Conservation (phyloP, 1,139 yeast genomes). For the Kodamaea anthophila region DNA sequence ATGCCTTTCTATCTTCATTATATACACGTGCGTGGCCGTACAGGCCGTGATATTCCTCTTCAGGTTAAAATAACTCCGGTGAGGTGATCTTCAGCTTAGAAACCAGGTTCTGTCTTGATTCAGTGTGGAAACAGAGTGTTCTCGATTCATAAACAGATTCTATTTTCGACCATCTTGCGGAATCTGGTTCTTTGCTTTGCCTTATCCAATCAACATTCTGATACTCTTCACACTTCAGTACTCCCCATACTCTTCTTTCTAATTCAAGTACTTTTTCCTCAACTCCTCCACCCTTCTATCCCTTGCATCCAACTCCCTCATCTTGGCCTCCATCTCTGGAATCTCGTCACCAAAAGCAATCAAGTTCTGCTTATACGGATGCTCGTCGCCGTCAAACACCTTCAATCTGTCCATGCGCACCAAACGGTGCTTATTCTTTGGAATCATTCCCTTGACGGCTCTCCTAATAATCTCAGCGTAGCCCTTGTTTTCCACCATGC, state of each 20-base stretch:
- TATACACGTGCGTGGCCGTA: too few species aligned
- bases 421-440: constrained; percentile 80
- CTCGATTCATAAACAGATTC: too few species aligned
- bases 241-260: constrained; percentile 1
- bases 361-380: constrained; percentile 79
- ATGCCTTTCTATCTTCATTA: too few species aligned
- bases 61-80: too few species aligned
- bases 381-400: constrained; percentile 80
- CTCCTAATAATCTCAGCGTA: constrained; percentile 72
- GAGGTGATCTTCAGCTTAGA: too few species aligned
- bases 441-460: constrained; percentile 95
- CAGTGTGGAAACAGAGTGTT: too few species aligned
- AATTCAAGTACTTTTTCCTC: constrained; percentile 28
- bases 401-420: constrained; percentile 77
- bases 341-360: constrained; percentile 84
- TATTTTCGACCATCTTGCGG: too few species aligned
- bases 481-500: constrained; percentile 72
- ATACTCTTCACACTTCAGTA: too few species aligned
- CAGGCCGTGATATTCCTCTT: too few species aligned
- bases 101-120: too few species aligned
- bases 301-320: constrained; percentile 32
- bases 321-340: constrained; percentile 40
- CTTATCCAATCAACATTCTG: too few species aligned
- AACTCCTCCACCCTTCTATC: constrained; percentile 30
- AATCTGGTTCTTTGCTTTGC: too few species aligned